Conservation (phyloP, 108 stramenopile species). For the Bacterosira constricta region DNA sequence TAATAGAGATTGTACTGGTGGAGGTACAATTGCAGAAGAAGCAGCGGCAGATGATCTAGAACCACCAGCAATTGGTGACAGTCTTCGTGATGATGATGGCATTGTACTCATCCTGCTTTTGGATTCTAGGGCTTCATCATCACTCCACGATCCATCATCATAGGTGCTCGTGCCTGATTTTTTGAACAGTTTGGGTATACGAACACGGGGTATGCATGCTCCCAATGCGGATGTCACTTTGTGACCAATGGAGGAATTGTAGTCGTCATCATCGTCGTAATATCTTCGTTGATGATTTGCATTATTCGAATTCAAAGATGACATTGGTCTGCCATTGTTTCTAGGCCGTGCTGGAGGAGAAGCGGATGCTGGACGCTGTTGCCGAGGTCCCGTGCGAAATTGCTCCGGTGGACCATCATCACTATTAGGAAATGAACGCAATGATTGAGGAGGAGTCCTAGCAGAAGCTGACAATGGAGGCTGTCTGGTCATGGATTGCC, state of each 20-base stretch:
- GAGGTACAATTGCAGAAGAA: conserved; percentile 18
- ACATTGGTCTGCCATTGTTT: conserved; percentile 8
- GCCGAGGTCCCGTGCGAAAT: background rate
- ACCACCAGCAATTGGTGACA: background rate
- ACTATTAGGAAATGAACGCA: background rate
- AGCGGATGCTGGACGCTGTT: background rate
- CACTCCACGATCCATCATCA: conserved; percentile 51
- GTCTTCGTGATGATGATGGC: background rate
- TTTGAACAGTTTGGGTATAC: conserved; percentile 22
- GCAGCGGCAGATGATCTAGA: background rate
- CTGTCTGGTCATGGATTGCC: background rate
- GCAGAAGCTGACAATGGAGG: too few relatives aligned
- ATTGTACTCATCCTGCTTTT: background rate
- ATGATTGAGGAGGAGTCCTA: too few relatives aligned
- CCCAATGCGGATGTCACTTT: conserved; percentile 43
- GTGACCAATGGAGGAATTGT: conserved; percentile 30
- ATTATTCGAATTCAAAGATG: background rate
- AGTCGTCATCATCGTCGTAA: conserved; percentile 41
- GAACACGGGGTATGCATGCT: conserved; percentile 33
- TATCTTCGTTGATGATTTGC: background rate
- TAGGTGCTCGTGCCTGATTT: conserved; percentile 1
- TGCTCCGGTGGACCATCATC: background rate
- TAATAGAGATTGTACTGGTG: conserved; percentile 35
- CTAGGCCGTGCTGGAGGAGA: conserved; percentile 10
- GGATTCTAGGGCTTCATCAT: conserved; percentile 33